Base-by-base conservation (phyloP, 352 stramenopile genomes). In the Phytophthora agathidicida region DNA sequence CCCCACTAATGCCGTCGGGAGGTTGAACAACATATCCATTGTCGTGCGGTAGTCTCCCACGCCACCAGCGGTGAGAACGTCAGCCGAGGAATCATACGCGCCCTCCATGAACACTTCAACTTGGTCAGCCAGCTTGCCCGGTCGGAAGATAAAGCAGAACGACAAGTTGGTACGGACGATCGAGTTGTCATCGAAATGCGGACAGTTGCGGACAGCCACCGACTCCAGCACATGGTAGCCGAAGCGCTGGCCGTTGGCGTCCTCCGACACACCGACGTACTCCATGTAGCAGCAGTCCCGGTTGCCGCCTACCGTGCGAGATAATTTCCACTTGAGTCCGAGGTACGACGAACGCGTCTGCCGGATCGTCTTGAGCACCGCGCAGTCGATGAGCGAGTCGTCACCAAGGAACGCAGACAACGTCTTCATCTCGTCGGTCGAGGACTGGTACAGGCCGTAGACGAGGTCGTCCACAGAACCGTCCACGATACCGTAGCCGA, bases 291-390 rank as follows among this genome's bases (percentile, higher is more conserved):
- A 91, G 48, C 77, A 76, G 59, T 91, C 81, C 49, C 81, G 81
- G 48, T 91, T 91, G 27, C 81, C 81, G 14, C 81, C 81, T n/a
- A 86, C 68, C 6, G 81, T 88, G 13, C 78, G 81, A 31, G 64
- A 76, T 30, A 91, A 57, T 46, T 86, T 88, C 81, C 81, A 91
- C 70, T 91, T 91, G 50, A 91, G 73, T 11, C 81, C 79, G 31
- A 89, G 58, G 45, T 87, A 88, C 22, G 76, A 83, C 19, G 76
- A 75, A 11, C 71, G 76, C 26, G 71, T 77, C 33, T 76, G 55
- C 22, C 77, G 73, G 42, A 91, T 62, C 0, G 76, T 86, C 36
- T 88, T 76, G 10, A 91, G 53, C 52, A 85, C 81, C 30, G 75
- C 76, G 17, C 73, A 81, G 42, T 91, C 81, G 23, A 91, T 81